Percentiles rank a stretch among this genome's conserved stretches.
phyloP scores from a whole-genome alignment of 2,329 filamentous ascomycete species.

The Thelonectria olida region DNA sequence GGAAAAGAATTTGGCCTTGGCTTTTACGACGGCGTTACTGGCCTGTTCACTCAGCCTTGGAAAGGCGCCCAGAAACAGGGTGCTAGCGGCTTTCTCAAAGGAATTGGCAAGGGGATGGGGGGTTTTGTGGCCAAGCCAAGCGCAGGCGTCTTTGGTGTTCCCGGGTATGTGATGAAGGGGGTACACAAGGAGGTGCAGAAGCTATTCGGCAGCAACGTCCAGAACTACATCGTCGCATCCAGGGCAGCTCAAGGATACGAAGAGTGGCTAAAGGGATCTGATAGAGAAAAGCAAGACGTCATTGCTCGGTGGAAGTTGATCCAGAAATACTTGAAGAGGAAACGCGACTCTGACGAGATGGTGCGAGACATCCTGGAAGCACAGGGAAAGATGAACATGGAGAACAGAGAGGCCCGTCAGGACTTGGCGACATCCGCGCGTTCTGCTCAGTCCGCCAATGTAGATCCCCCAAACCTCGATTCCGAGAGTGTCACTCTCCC shows the following conservation, averaged over 20 bases:
- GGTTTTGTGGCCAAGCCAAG: constrained; percentile 79
- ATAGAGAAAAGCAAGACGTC: constrained; percentile 67
- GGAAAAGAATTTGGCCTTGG: constrained; percentile 80
- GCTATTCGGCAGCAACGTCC: constrained; percentile 69
- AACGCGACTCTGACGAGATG: constrained; percentile 29
- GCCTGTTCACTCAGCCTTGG: constrained; percentile 79
- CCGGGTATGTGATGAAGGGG: constrained; percentile 83
- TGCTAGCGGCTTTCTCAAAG: constrained; percentile 72
- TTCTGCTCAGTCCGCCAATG: background rate
- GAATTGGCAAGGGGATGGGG: constrained; percentile 81
- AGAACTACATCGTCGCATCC: constrained; percentile 78
- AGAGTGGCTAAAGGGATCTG: constrained; percentile 62
- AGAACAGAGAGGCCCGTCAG: background rate
- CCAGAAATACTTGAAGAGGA: constrained; percentile 30
- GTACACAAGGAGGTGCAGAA: constrained; percentile 63
- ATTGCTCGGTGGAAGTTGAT: constrained; percentile 63
- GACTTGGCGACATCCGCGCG: background rate
- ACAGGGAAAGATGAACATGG: constrained; percentile 11
- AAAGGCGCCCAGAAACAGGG: constrained; percentile 60
- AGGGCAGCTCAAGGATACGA: constrained; percentile 76
- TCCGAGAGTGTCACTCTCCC: background rate
- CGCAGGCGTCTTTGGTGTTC: constrained; percentile 70
- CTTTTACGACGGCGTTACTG: constrained; percentile 81
- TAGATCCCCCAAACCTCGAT: background rate
- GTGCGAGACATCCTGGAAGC: constrained; percentile 32